Evolutionary conservation across 2,329 filamentous ascomycete genomes (phyloP), one percentile per base, ranked within the genome.

Genomic region (Rhynchosporium graminicola): DNA sequence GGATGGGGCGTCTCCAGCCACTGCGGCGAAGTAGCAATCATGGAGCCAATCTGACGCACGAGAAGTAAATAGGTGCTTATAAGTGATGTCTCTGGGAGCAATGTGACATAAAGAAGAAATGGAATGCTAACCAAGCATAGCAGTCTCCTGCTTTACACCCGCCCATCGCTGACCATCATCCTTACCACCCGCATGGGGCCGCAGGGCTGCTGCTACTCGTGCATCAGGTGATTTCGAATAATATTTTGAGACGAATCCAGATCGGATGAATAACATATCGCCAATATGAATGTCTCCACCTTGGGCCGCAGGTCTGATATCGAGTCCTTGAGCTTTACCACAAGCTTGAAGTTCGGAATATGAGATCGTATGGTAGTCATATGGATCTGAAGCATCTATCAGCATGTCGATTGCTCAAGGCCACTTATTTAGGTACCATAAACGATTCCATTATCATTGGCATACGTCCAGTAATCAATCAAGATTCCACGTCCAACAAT

Each of bases 401-500:
- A 45, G 57, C 13, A 36, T 29, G 4, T 0, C 9, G 10, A 8
- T 45, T 48, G 9, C 29, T 20, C 0, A n/a, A 5, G 4, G 33
- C 7, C 33, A 20, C 8, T 6, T 8, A 28, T 55, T 52, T 60
- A 20, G 20, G 1, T 20, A 66, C 69, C 71, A 69, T 78, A 75
- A 10, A 73, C 67, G 72, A 80, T 65, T 63, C 72, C 68, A 72
- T 72, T 71, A 70, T 73, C 68, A 43, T 80, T 75, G 9, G 76
- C 73, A 31, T 76, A 68, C 6, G 77, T 74, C 70, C 80, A 79
- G 65, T 82, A 81, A 69, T 86, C 83, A 38, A 85, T 69, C 29
- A 86, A 70, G 2, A 86, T 75, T 3, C 82, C 83, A 0, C 83
- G 75, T 6, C 83, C 83, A 0, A 83, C 81, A 58, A 86, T 85